These are phyloP conservation scores for Colletotrichum siamense DNA, from an alignment of 2,329 filamentous ascomycete genomes.

Conservation along the genomic window DNA sequence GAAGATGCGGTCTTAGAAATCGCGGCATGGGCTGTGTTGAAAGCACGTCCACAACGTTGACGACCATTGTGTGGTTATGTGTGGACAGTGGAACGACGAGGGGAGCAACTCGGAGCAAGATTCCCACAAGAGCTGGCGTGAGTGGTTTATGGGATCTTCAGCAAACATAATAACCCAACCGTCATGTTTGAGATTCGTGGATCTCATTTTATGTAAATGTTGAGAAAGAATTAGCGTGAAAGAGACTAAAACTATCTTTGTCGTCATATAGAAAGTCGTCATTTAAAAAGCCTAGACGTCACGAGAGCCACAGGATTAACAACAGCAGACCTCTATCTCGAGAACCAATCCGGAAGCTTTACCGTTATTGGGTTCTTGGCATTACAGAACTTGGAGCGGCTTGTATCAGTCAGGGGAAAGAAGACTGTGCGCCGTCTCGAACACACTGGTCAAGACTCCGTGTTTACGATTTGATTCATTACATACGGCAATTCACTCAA, in stretches of 20 bases:
- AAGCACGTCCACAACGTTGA: not conserved
- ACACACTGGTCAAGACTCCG: not conserved
- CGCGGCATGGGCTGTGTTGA: not conserved
- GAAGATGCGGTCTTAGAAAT: not conserved
- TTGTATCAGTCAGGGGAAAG: not conserved
- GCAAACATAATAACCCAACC: not conserved
- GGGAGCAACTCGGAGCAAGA: not conserved
- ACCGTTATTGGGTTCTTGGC: not conserved
- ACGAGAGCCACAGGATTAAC: not conserved
- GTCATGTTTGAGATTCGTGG: not conserved
- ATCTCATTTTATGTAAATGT: not conserved
- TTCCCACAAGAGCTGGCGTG: not conserved
- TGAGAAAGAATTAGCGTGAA: not conserved
- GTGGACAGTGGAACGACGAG: not conserved
- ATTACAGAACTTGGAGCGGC: too few relatives aligned
- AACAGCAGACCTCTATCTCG: not conserved
- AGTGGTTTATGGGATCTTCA: not conserved
- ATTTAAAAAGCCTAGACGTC: not conserved
- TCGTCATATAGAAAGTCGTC: not conserved
- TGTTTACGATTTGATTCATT: too few relatives aligned
- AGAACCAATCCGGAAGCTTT: not conserved
- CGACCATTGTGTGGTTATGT: not conserved
- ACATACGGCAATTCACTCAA: not conserved
- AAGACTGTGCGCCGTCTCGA: not conserved
- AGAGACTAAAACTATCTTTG: not conserved